Evolutionary conservation across 2,329 filamentous ascomycete genomes (phyloP).

Genomic region (Alternaria viburni): DNA sequence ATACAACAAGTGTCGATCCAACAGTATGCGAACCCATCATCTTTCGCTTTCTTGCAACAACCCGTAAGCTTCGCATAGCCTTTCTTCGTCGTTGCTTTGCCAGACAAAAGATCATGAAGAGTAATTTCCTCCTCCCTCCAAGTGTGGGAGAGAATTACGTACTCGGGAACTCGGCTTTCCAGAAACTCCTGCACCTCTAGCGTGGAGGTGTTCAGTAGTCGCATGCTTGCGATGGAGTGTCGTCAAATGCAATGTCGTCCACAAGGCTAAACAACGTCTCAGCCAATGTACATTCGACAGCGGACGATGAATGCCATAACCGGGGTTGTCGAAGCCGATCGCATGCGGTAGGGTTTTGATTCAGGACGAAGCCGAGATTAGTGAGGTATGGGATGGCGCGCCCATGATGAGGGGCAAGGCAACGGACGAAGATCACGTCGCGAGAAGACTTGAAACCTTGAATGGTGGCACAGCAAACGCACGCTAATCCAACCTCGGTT

Average conservation of each 20-base stretch:
- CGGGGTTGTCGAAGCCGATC: neutral
- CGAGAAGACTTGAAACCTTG: neutral
- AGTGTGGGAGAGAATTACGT: neutral
- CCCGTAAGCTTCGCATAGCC: neutral
- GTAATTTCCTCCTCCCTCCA: neutral
- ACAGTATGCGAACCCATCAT: neutral
- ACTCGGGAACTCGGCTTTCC: neutral
- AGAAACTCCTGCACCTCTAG: neutral
- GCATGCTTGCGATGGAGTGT: fast-evolving
- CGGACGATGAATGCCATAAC: neutral
- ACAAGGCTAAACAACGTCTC: neutral
- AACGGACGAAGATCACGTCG: neutral
- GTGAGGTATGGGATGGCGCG: neutral
- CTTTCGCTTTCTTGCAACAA: neutral
- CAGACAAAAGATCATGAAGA: neutral
- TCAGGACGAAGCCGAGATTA: neutral
- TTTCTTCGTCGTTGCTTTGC: neutral
- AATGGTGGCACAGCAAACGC: neutral
- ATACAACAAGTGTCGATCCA: neutral
- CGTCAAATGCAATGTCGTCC: neutral
- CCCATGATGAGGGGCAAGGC: neutral
- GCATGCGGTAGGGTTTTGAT: neutral
- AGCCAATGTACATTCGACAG: neutral
- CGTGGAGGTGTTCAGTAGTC: neutral
- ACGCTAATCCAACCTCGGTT: neutral